These are phyloP conservation scores for Phytophthora foliorum DNA, from an alignment of 352 stramenopile species.

Conservation along the genomic window DNA sequence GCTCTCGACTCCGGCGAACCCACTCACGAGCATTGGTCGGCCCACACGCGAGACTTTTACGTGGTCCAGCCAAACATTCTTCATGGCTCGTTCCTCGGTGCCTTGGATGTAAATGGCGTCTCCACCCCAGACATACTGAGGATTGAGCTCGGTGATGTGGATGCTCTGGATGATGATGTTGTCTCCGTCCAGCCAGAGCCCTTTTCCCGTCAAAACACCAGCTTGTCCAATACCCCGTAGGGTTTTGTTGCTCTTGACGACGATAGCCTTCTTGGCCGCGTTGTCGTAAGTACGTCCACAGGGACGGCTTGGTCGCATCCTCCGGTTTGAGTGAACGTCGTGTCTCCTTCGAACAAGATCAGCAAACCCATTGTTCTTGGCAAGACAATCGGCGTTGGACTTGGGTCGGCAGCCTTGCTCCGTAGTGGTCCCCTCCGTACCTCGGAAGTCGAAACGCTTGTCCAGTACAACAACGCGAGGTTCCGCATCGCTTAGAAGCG, in stretches of 20 bases:
- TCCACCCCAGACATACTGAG: conserved; percentile 45
- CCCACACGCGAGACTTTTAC: conserved; percentile 49
- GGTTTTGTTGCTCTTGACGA: conserved; percentile 41
- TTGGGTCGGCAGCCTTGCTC: conserved; percentile 46
- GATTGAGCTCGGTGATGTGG: conserved; percentile 53
- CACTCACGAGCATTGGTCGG: conserved; percentile 51
- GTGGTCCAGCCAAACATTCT: conserved; percentile 57
- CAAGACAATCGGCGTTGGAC: conserved; percentile 42
- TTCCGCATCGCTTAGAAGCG: conserved; percentile 31
- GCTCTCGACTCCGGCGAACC: conserved; percentile 41
- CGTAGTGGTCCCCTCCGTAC: conserved; percentile 40
- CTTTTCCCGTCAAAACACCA: conserved; percentile 37
- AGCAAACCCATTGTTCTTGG: conserved; percentile 46
- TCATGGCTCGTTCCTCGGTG: conserved; percentile 24
- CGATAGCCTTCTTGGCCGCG: conserved; percentile 30
- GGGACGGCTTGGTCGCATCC: conserved; percentile 43
- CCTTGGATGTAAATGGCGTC: conserved; percentile 40
- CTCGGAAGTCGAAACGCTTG: conserved; percentile 49
- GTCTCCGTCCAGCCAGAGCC: conserved; percentile 28
- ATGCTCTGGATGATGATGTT: conserved; percentile 59
- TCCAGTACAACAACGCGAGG: conserved; percentile 50
- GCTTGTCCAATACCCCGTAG: conserved; percentile 30
- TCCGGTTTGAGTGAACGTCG: conserved; percentile 49
- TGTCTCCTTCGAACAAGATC: conserved; percentile 48
- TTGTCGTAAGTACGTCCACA: conserved; percentile 43